Conservation (phyloP, 768 basidiomycete species). For the Leccinum longicurvipes region DNA sequence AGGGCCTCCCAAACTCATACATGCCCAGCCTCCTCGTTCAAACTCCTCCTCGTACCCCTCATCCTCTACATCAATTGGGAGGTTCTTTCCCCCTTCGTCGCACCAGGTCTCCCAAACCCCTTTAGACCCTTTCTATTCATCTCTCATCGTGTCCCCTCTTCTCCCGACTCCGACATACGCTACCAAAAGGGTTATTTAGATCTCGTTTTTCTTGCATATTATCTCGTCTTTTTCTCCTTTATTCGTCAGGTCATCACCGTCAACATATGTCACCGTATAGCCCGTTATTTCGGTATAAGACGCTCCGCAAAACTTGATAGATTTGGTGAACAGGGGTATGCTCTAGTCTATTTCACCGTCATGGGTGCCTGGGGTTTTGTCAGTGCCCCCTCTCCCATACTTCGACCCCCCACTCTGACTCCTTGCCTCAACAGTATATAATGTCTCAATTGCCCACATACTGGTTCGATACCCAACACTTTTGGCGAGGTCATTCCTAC, state of each 20-base stretch:
- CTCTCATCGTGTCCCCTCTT: slow-evolving; percentile 56
- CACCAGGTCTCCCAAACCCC: slow-evolving; percentile 59
- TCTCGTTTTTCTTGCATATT: slow-evolving; percentile 72
- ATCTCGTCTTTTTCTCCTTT: slow-evolving; percentile 88
- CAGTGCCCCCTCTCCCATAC: slow-evolving; percentile 26
- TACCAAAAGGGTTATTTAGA: slow-evolving; percentile 77
- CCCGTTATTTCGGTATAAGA: slow-evolving; percentile 66
- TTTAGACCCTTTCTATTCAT: slow-evolving; percentile 70
- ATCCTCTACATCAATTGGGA: slow-evolving; percentile 67
- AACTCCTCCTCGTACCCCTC: slow-evolving; percentile 58
- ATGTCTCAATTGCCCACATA: slow-evolving; percentile 80
- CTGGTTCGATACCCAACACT: slow-evolving; percentile 81
- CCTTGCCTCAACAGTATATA: slow-evolving; percentile 51
- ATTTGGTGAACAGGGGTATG: slow-evolving; percentile 92
- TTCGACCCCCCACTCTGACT: neutral
- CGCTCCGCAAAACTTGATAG: slow-evolving; percentile 66
- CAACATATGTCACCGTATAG: slow-evolving; percentile 64
- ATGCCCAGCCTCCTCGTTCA: slow-evolving; percentile 56
- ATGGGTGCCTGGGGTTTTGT: slow-evolving; percentile 79
- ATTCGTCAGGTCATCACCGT: slow-evolving; percentile 72
- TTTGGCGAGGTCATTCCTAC: slow-evolving; percentile 68
- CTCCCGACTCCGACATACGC: slow-evolving; percentile 51
- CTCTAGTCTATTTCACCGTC: slow-evolving; percentile 70
- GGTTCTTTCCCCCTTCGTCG: slow-evolving; percentile 44
- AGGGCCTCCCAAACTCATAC: neutral